Base-by-base conservation (phyloP, 2,329 filamentous ascomycete species). In the Hypoxylon sp. region DNA sequence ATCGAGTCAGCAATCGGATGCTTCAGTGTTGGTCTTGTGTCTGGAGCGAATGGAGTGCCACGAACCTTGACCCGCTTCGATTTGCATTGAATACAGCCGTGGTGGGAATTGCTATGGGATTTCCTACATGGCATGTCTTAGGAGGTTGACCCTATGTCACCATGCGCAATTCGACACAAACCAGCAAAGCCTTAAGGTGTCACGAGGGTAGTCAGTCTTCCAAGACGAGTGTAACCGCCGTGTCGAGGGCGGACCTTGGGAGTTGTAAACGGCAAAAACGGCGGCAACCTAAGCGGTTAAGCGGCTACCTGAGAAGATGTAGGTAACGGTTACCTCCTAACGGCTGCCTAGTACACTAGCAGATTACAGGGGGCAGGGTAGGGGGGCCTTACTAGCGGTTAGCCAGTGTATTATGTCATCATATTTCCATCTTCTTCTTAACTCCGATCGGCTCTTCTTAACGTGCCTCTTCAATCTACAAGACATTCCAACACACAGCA, bases 11-110 rank as follows among this genome's bases (percentile, higher is more conserved):
- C 30, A 30, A 12, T 32, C 11, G 18, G 4, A 20, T 12, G 20
- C 14, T n/a, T n/a, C n/a, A n/a, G n/a, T n/a, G 8, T 16, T n/a
- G 12, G 11, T 24, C n/a, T 36, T 11, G 20, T 12, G n/a, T 2
- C 30, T 40, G 6, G 20, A 26, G 24, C 24, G 24, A 6, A 26
- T 6, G 32, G 3, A 7, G 4, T 40, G 11, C 42, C 5, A 57
- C 52, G 12, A 32, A 52, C 60, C 52, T 62, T 63, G 4, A 57
- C 52, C 40, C 30, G 30, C 16, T 26, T 57, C 12, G 40, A 52
- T 52, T 57, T 63, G 32, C 60, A 63, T 33, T 63, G 46, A 48
- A 54, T 32, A 12, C 53, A 63, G 5, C 52, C 60, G 48, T 63
- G 53, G 8, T 63, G 60, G 2, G 60, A 57, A 52, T 57, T 57